Evolutionary conservation across 108 stramenopile genomes (phyloP), one percentile per base, ranked within the genome.

Genomic region (Cylindrotheca closterium): DNA sequence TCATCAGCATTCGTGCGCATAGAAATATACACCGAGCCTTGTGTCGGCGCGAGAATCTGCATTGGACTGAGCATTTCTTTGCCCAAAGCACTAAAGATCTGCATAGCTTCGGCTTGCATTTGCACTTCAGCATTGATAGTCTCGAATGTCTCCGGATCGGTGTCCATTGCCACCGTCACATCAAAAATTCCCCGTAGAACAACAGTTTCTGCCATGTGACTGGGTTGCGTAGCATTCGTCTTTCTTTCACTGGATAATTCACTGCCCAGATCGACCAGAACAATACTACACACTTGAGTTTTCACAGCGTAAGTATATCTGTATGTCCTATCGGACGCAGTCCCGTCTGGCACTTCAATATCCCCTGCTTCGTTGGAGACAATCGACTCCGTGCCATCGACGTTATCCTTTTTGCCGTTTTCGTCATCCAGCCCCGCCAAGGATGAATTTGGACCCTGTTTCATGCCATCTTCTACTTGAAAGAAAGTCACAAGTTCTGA

Each of bases 71-170:
- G 51, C 58, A 88, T 63, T 27, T 79, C 67, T 18, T 48, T 64
- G 37, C 92, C 92, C 60, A 85, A 79, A 15, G 92, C 92, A 21
- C 81, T 88, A 67, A 84, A 93, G 26, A 84, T 79, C 68, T 93
- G 85, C 53, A 93, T 68, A 3, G 63, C 68, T 42, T 88, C 83
- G 47, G 83, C 74, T 49, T 87, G 81, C 30, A 75, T 60, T 42
- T 85, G 65, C 25, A 79, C 69, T 33, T 80, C 65, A 7, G 75
- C 50, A 59, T 70, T 65, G 33, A 54, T 70, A 30, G 56, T 59
- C 59, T 59, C 49, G 12, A 73, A 76, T 25, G 54, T 77, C 0
- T 47, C 34, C 33, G 76, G 50, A 23, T 79, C 74, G 4, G 65
- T 30, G 21, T 53, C 42, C 19, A 51, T 26, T 1, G 47, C 30